Conservation (phyloP, 805 yeast genomes). For the Candida orba region DNA sequence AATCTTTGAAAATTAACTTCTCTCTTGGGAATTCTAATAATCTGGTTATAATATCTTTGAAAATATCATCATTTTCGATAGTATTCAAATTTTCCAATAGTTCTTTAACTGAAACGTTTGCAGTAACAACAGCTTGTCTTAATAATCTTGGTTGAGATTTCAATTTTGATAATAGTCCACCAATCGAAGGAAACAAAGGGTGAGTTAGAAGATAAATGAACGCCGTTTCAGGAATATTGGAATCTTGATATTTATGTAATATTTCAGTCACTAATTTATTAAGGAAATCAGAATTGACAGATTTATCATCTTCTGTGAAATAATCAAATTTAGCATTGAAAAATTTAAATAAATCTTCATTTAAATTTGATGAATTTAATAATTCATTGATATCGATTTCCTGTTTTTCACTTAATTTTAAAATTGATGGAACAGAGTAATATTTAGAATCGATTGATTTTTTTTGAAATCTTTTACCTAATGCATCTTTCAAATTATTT, state of each 20-base stretch:
- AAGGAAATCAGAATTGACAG: slow-evolving; percentile 39
- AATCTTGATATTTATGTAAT: neutral
- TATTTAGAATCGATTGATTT: neutral
- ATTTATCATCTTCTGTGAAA: slow-evolving; percentile 59
- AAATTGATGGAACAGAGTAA: slow-evolving; percentile 21
- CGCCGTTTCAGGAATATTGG: slow-evolving; percentile 34
- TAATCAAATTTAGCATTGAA: slow-evolving; percentile 35
- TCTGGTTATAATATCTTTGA: slow-evolving; percentile 60
- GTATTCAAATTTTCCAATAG: slow-evolving; percentile 53
- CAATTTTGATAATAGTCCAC: slow-evolving; percentile 46
- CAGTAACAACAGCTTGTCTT: slow-evolving; percentile 77
- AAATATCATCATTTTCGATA: slow-evolving; percentile 53
- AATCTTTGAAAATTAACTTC: slow-evolving; percentile 22
- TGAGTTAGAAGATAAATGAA: slow-evolving; percentile 76
- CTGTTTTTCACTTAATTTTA: slow-evolving; percentile 17
- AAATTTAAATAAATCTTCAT: slow-evolving; percentile 24
- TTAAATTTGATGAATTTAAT: slow-evolving; percentile 24
- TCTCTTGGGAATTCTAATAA: slow-evolving; percentile 50
- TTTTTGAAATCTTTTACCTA: slow-evolving; percentile 47
- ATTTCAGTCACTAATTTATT: neutral
- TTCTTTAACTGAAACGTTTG: slow-evolving; percentile 59
- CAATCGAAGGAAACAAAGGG: slow-evolving; percentile 73
- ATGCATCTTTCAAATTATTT: slow-evolving; percentile 59
- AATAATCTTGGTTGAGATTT: slow-evolving; percentile 54
- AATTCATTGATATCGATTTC: slow-evolving; percentile 16